Base-by-base conservation (phyloP, 2,329 filamentous ascomycete species). In the Aspergillus cejpii region DNA sequence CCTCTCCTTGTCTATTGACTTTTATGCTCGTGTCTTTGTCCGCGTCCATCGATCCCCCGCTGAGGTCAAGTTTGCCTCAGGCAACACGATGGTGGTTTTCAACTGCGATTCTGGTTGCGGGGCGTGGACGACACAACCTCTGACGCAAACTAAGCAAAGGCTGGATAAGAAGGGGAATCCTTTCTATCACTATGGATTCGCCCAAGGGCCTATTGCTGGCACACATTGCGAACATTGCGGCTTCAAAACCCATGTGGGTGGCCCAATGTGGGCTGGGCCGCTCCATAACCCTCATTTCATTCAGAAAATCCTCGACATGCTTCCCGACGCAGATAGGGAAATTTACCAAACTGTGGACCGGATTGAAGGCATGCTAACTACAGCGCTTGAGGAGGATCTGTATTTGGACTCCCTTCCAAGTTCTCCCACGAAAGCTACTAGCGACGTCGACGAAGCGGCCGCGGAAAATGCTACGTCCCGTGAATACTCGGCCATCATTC, bases 251-350 rank as follows among this genome's bases (percentile, higher is more conserved):
- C 92, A 97, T 65, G 66, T 97, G 11, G 85, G 82, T 3, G 92
- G 92, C 1, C 92, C 92, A 0, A 97, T 98, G 91, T 98, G 90
- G 71, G 90, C 80, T 26, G 92, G 92, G 1, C 85, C 85, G 15
- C 72, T 98, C 6, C 92, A 98, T 67, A 89, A 89, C 36, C 77
- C 81, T 5, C 79, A 81, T 1, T 98, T 96, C 60, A 81, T 98
- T 49, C 78, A 85, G 59, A 79, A 79, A 44, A 81, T 98, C 19
- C 74, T 98, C 12, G 78, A 81, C 34, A 78, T 84, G 45, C 74
- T 95, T 6, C 81, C 87, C 1, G 69, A 74, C 3, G 78, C 81
- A 1, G 79, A 89, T 38, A 74, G 75, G 20, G 74, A 81, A 0
- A 77, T 82, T 0, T 98, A 98, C 61, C 81, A 81, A 29, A 98